These are phyloP conservation scores for Clonostachys rhizophaga DNA, from an alignment of 2,329 filamentous ascomycete genomes.

Conservation along the genomic window DNA sequence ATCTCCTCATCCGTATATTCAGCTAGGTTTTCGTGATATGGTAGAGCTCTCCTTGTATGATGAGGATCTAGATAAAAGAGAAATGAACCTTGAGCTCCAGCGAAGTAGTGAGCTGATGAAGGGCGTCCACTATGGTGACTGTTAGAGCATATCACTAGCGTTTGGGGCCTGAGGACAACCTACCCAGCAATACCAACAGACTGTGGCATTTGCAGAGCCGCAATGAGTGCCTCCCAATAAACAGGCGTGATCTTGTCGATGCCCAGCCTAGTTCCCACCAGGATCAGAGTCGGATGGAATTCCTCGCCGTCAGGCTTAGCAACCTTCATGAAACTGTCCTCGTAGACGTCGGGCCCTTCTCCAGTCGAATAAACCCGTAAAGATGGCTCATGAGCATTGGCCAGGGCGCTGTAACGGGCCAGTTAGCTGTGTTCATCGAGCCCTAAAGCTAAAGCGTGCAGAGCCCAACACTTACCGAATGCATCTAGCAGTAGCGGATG, in stretches of 20 bases:
- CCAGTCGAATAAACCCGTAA: conserved; percentile 85
- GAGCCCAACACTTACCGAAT: conserved; percentile 66
- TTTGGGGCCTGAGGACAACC: conserved; percentile 15
- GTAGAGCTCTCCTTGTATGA: conserved; percentile 69
- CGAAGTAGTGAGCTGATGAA: conserved; percentile 71
- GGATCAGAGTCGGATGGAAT: conserved; percentile 81
- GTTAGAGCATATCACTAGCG: not conserved
- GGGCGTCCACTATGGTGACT: conserved; percentile 67
- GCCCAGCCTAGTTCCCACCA: conserved; percentile 84
- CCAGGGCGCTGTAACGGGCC: conserved; percentile 58
- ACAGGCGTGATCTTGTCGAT: conserved; percentile 93
- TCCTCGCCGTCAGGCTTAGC: conserved; percentile 61
- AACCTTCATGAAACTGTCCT: conserved; percentile 78
- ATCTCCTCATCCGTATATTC: conserved; percentile 70
- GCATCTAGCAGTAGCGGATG: conserved; percentile 90
- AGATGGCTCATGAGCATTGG: conserved; percentile 57
- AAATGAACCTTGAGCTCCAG: conserved; percentile 60
- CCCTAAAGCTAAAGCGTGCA: not conserved
- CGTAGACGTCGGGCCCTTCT: conserved; percentile 88
- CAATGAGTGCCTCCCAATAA: conserved; percentile 91
- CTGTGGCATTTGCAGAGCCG: conserved; percentile 79
- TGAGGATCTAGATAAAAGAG: conserved; percentile 97
- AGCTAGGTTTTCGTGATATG: conserved; percentile 50
- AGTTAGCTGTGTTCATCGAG: conserved; percentile 2
- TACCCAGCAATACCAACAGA: conserved; percentile 96